These are phyloP conservation scores for Epichloe sp. DNA, from an alignment of 2,329 filamentous ascomycete species.

Conservation along the genomic window DNA sequence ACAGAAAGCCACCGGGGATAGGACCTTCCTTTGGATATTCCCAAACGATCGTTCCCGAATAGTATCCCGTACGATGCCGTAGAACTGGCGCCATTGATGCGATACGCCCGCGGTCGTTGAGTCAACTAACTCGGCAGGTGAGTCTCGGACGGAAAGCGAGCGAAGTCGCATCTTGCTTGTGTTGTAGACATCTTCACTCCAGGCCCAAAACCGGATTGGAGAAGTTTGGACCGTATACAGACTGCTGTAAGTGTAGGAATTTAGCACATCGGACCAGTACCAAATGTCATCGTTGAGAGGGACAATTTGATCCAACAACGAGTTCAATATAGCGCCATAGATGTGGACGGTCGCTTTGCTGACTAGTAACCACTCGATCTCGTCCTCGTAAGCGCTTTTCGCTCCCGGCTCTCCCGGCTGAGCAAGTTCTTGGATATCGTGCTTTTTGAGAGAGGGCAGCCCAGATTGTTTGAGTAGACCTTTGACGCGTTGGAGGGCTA, in stretches of 20 bases:
- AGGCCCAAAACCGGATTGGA: conserved; percentile 60
- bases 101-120: conserved; percentile 28
- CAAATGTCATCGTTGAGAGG: conserved; percentile 76
- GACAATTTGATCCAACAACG: conserved; percentile 69
- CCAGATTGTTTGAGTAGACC: conserved; percentile 50
- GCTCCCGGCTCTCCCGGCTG: conserved; percentile 12
- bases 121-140: conserved; percentile 20
- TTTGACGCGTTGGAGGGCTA: conserved; percentile 48
- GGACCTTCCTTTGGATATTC: conserved; percentile 56
- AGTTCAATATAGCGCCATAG: conserved; percentile 68
- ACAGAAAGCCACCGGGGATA: conserved; percentile 66
- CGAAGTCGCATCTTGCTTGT: conserved; percentile 40
- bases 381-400: conserved; percentile 49
- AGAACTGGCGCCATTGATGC: conserved; percentile 56
- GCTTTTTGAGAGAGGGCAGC: conserved; percentile 27
- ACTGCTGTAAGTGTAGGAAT: conserved; percentile 63
- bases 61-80: conserved; percentile 63
- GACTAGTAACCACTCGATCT: conserved; percentile 81
- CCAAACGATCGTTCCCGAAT: conserved; percentile 59
- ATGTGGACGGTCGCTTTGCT: conserved; percentile 88
- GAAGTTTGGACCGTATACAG: conserved; percentile 80
- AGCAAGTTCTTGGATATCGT: conserved; percentile 21
- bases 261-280: conserved; percentile 89
- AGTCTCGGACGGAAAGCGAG: conserved; percentile 16
- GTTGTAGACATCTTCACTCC: conserved; percentile 55